Percentiles rank a stretch among this genome's conserved stretches.
These are phyloP conservation scores for Albizia julibrissin DNA, from an alignment of 306 rosid species.

Conservation along the genomic window DNA sequence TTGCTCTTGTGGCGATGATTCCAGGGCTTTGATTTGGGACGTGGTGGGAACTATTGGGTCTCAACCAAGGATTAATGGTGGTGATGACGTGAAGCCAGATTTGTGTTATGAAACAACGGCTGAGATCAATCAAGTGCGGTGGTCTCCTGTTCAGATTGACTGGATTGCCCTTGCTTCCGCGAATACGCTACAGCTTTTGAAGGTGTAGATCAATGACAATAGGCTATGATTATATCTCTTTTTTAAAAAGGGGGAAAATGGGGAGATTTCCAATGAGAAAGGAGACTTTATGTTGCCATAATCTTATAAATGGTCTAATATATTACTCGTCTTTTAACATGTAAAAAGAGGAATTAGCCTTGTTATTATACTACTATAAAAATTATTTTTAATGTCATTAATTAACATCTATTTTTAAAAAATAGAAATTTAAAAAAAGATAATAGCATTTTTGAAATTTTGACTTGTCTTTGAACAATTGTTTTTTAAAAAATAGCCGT, in stretches of 20 bases:
- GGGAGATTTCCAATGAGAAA: not conserved
- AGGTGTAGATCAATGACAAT: constrained; percentile 39
- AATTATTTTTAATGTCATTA: no score
- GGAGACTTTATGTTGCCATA: not conserved
- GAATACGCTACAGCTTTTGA: constrained; percentile 61
- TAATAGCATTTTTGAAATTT: no score
- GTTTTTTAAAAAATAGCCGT: no score
- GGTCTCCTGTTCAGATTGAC: constrained; percentile 58
- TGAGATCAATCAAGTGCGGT: constrained; percentile 62
- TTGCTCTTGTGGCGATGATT: constrained; percentile 63
- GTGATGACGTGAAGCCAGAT: constrained; percentile 44
- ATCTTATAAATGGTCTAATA: not conserved
- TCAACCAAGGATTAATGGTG: constrained; percentile 1
- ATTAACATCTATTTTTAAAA: no score
- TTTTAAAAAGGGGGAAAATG: not conserved
- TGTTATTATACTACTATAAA: no score
- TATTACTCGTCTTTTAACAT: not conserved
- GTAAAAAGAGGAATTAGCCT: not conserved
- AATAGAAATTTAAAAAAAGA: no score
- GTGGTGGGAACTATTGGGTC: constrained; percentile 33
- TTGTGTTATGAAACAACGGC: constrained; percentile 57
- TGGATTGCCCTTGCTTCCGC: constrained; percentile 58
- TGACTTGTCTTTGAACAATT: no score
- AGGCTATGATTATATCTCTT: not conserved
- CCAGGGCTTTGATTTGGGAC: constrained; percentile 73